Evolutionary conservation across 2,329 filamentous ascomycete genomes (phyloP).

Genomic region (Stemphylium vesicarium): DNA sequence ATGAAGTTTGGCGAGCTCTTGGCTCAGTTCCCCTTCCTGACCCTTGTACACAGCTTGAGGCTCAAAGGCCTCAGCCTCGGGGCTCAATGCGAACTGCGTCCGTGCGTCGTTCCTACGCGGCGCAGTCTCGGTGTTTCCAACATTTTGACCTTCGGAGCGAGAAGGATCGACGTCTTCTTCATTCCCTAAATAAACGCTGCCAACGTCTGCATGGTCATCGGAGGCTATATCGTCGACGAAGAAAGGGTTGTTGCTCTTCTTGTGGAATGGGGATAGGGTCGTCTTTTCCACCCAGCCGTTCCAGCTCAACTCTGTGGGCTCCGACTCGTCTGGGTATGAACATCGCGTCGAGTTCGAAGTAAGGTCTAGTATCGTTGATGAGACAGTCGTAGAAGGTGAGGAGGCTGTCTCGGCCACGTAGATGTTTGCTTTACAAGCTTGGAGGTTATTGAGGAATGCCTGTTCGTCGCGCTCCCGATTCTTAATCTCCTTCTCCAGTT

Average conservation of each 20-base stretch:
- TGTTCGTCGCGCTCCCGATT: constrained; percentile 40
- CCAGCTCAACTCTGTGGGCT: constrained; percentile 36
- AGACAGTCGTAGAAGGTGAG: constrained; percentile 14
- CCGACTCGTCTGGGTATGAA: constrained; percentile 23
- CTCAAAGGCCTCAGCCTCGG: constrained; percentile 33
- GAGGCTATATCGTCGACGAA: constrained; percentile 29
- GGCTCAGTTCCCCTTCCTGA: neutral
- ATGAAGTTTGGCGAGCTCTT: constrained; percentile 25
- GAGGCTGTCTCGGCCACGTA: constrained; percentile 30
- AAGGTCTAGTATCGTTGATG: constrained; percentile 18
- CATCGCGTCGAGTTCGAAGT: constrained; percentile 19
- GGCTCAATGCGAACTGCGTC: constrained; percentile 21
- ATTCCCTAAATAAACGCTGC: neutral
- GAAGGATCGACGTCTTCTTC: constrained; percentile 5
- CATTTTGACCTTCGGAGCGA: constrained; percentile 1
- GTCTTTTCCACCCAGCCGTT: constrained; percentile 39
- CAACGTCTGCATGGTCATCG: constrained; percentile 13
- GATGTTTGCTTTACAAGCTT: constrained; percentile 42
- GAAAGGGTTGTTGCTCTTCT: constrained; percentile 14
- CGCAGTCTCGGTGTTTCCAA: neutral
- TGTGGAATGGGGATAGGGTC: constrained; percentile 32
- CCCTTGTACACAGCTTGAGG: constrained; percentile 13
- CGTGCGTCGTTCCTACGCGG: constrained; percentile 22
- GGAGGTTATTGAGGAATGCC: constrained; percentile 39
- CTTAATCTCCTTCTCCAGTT: constrained; percentile 41